These are phyloP conservation scores for Fusarium haematococcum DNA, from an alignment of 2,329 filamentous ascomycete genomes.

Conservation along the genomic window DNA sequence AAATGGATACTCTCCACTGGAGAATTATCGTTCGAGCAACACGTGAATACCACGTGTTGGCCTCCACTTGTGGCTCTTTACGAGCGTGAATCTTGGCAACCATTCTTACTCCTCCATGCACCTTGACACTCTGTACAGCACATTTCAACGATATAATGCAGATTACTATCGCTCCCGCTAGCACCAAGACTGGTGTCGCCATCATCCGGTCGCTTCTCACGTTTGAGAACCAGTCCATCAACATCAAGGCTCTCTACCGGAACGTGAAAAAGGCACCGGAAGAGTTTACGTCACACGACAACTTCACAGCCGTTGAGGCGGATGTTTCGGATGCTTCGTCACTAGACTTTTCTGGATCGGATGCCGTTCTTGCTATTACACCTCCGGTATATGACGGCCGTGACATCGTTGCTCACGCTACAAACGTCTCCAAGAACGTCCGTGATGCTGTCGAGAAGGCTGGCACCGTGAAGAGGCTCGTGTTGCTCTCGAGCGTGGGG, in stretches of 20 bases:
- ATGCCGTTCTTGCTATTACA: conserved; percentile 49
- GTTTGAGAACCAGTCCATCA: not conserved
- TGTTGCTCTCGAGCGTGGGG: conserved; percentile 48
- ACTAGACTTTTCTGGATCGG: conserved; percentile 47
- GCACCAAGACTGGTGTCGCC: conserved; percentile 47
- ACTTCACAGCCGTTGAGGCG: conserved; percentile 46
- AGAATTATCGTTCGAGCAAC: not conserved
- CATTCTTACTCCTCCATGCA: not conserved
- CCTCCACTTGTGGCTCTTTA: not conserved
- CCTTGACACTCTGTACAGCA: not conserved
- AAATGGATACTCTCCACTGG: not conserved
- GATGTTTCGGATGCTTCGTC: conserved; percentile 45
- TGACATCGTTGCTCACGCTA: conserved; percentile 37
- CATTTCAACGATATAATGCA: conserved; percentile 9
- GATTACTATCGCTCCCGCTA: conserved; percentile 47
- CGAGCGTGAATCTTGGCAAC: not conserved
- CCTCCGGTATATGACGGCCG: conserved; percentile 44
- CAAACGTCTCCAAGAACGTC: conserved; percentile 44
- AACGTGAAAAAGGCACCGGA: conserved; percentile 43
- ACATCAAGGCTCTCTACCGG: conserved; percentile 47
- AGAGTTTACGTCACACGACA: conserved; percentile 40
- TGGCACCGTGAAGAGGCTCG: conserved; percentile 44
- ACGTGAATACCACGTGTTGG: not conserved
- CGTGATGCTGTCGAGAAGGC: conserved; percentile 43
- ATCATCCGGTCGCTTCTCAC: conserved; percentile 46